Base-by-base conservation (phyloP, 331 rosid genomes). In the Cucumis variabilis region DNA sequence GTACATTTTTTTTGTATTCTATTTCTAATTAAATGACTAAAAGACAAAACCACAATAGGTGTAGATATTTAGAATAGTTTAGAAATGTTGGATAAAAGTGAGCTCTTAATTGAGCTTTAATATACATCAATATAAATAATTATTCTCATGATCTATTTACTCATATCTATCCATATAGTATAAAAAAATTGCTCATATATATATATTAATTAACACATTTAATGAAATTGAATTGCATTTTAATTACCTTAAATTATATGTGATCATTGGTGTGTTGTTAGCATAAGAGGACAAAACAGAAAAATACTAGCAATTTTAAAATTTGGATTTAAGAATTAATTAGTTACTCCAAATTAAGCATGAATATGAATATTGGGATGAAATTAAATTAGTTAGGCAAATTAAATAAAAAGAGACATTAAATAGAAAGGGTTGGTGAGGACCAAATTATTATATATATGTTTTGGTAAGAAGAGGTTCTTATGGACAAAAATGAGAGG, bases 361-460 rank as follows among this genome's bases (percentile, higher is more conserved):
- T 13, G 76, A 30, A 70, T 70, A 28, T 14, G 46, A 70, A 70
- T 28, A 28, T 28, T 70, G 48, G 76, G 4, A 70, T 70, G 5
- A 74, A 73, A 25, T 25, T n/a, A 6, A 48, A 44, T 78, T 78
- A 13, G 82, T 75, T 46, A 37, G 28, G 28, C 3, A 41, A 46
- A 76, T 46, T 24, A 79, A 53, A 76, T 76, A 50, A 79, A 53
- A 50, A 50, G 15, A 27, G 28, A 53, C 25, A 53, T 50, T 46
- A 50, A 48, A 51, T 25, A 15, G 30, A 79, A 51, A 25, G 25
- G 67, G 84, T 78, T 51, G 84, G 67, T 78, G 15, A 78, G 65
- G 58, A 78, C 84, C 65, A 51, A 78, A 78, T 78, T 51, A 78
- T 50, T 28, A 15, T 77, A 78, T 33, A 33, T 48, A 13, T 28